A percentile compares a stretch with the other conserved stretches of the same genome.
These are phyloP conservation scores for Mucor saturninus DNA, from an alignment of 371 early-diverging fungal species.

Conservation along the genomic window DNA sequence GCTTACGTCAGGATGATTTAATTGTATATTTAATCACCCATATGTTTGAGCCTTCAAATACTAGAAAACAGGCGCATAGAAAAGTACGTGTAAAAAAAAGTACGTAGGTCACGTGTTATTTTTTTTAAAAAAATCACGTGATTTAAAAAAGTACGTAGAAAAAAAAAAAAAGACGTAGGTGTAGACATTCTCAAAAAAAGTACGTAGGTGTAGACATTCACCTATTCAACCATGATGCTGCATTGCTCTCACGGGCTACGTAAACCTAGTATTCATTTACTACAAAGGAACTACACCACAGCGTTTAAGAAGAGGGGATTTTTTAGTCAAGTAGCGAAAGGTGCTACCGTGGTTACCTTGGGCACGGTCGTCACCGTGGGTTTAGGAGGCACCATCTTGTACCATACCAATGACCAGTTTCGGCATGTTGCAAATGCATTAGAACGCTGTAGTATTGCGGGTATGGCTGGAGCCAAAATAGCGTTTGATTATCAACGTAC, in stretches of 20 bases:
- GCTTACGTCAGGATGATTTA: no score
- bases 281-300: neutral
- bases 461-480: slow-evolving; percentile 49
- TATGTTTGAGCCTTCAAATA: no score
- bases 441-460: slow-evolving; percentile 52
- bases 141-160: no score
- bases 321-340: slow-evolving; percentile 10
- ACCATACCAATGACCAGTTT: slow-evolving; percentile 52
- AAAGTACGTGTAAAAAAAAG: no score
- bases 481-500: slow-evolving; percentile 70
- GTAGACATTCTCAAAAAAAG: no score
- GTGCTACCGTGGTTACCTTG: slow-evolving; percentile 24
- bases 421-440: slow-evolving; percentile 50
- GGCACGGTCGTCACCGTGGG: slow-evolving; percentile 29
- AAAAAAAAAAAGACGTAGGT: no score
- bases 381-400: slow-evolving; percentile 44
- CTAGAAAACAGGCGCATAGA: no score
- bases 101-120: no score
- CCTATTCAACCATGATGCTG: neutral
- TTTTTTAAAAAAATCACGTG: no score
- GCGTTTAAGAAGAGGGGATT: slow-evolving; percentile 7
- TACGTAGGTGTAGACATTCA: no score
- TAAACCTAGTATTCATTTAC: neutral
- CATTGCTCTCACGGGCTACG: neutral
- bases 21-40: no score